phyloP scores from a whole-genome alignment of 306 rosid genomes.

The Morella rubra region DNA sequence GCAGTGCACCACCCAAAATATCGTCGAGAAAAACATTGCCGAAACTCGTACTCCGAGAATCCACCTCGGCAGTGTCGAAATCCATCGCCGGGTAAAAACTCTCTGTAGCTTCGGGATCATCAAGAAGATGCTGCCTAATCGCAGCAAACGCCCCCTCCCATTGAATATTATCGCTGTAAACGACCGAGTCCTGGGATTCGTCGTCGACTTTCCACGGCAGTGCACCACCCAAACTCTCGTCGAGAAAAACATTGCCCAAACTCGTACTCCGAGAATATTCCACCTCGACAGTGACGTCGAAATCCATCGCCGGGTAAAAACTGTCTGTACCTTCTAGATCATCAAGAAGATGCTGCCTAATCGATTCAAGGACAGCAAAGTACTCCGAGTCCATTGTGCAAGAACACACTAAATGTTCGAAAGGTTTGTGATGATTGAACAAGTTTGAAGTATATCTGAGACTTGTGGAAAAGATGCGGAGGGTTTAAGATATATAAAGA shows the following conservation, averaged over 20 bases:
- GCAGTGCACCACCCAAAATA: neutral
- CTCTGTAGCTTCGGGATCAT: neutral
- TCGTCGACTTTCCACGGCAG: neutral
- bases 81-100: neutral
- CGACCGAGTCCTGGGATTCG: neutral
- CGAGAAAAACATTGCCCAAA: neutral
- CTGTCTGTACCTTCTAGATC: neutral
- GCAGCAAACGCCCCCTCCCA: neutral
- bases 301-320: neutral
- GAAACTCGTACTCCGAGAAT: too few relatives aligned
- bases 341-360: neutral
- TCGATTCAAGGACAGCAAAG: neutral
- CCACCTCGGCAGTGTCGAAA: neutral
- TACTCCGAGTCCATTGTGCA: neutral
- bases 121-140: neutral
- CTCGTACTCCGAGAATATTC: neutral
- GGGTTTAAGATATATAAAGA: neutral
- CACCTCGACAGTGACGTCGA: neutral
- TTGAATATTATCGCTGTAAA: neutral
- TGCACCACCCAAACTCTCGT: neutral
- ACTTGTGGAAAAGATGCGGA: neutral
- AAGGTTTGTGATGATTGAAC: neutral
- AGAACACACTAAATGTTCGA: neutral
- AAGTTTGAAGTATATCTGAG: neutral
- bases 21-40: neutral